Percentiles rank a stretch among this genome's conserved stretches.
Conservation (phyloP, 2,329 filamentous ascomycete species). For the Penicillium sp. region DNA sequence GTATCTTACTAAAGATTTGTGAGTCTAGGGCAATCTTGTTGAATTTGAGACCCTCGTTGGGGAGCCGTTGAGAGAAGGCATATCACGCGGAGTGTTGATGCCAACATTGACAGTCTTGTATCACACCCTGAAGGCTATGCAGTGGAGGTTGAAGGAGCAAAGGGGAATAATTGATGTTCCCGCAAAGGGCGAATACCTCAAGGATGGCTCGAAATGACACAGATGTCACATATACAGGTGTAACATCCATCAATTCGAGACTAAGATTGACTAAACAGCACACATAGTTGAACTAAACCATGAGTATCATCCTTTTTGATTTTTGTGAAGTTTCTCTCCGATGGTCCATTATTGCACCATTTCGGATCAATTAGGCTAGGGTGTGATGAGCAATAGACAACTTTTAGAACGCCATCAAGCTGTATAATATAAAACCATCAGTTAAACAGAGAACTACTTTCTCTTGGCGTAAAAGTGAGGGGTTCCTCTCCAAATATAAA, state of each 20-base stretch:
- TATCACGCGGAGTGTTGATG: too few relatives aligned
- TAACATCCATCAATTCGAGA: not conserved
- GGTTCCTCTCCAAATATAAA: not conserved
- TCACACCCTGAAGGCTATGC: too few relatives aligned
- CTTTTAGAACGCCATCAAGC: not conserved
- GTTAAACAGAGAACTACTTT: not conserved
- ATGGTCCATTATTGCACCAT: not conserved
- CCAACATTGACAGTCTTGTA: too few relatives aligned
- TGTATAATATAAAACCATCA: not conserved
- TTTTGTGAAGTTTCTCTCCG: not conserved
- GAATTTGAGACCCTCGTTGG: too few relatives aligned
- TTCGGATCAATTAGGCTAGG: not conserved
- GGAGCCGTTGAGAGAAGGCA: too few relatives aligned
- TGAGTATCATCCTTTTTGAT: not conserved
- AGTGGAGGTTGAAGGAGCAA: too few relatives aligned
- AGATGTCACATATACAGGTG: not conserved
- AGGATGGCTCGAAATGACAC: too few relatives aligned
- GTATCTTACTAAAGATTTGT: too few relatives aligned
- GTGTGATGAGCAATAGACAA: not conserved
- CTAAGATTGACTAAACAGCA: not conserved
- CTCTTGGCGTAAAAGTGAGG: not conserved
- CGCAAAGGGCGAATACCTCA: too few relatives aligned
- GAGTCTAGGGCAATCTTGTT: too few relatives aligned
- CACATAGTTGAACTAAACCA: not conserved
- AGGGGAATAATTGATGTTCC: too few relatives aligned